Conservation (phyloP, 768 basidiomycete genomes). For the Rhodosporidiobolus sp. region DNA sequence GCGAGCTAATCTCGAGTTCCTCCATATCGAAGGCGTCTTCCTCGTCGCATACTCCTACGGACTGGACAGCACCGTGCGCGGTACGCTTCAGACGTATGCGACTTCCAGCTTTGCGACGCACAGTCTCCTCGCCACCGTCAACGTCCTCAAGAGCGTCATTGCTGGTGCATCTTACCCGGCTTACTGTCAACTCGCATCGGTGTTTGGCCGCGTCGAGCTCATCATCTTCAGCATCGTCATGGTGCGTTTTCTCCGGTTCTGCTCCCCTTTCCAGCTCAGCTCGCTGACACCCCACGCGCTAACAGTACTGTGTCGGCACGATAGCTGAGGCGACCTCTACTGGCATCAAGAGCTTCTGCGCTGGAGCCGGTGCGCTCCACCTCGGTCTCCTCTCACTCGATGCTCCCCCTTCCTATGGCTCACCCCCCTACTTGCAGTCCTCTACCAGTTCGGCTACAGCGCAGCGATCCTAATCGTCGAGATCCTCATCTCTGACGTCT, state of each 20-base stretch:
- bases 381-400: conserved; percentile 39
- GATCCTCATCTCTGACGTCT: conserved; percentile 47
- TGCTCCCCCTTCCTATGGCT: background rate
- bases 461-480: conserved; percentile 45
- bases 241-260: conserved; percentile 26
- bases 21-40: conserved; percentile 43
- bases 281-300: background rate
- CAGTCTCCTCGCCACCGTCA: conserved; percentile 46
- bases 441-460: conserved; percentile 45
- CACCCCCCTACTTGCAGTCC: background rate
- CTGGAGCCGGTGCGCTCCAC: conserved; percentile 42
- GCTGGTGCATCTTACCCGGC: conserved; percentile 43
- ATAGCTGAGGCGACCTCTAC: conserved; percentile 45
- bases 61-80: conserved; percentile 31
- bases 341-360: conserved; percentile 44
- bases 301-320: conserved; percentile 36
- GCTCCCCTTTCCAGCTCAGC: background rate
- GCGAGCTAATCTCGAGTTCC: background rate
- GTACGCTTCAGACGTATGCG: conserved; percentile 42
- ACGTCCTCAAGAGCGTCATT: conserved; percentile 45
- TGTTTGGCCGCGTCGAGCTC: conserved; percentile 47
- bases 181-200: conserved; percentile 46
- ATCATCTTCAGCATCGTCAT: conserved; percentile 45
- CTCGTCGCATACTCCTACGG: conserved; percentile 44
- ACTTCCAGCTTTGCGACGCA: conserved; percentile 35